Conservation (phyloP, 139 green algal genomes). For the Chlamydomonas applanata region DNA sequence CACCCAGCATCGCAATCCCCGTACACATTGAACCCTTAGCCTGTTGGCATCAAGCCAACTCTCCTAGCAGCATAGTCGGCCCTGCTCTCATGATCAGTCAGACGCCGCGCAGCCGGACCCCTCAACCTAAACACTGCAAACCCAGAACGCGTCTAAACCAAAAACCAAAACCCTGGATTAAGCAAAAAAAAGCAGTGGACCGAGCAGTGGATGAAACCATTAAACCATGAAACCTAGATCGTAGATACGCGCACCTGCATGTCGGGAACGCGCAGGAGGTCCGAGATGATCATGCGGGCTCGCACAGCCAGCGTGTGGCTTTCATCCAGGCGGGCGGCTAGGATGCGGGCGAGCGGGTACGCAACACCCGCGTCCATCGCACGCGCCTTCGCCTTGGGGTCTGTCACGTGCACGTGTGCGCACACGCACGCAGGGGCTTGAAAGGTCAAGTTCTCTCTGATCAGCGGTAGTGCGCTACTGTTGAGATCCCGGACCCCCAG, state of each 20-base stretch:
- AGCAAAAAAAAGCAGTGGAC: not conserved
- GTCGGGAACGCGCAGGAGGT: conserved; percentile 1
- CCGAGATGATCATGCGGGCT: not conserved
- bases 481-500: no score
- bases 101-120: not conserved
- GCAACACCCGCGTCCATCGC: conserved; percentile 7
- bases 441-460: no score
- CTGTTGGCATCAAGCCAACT: not conserved
- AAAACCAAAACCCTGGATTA: no score
- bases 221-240: no score
- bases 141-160: no score
- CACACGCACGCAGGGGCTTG: conserved; percentile 20
- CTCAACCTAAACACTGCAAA: not conserved
- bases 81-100: not conserved
- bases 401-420: not conserved
- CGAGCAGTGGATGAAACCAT: not conserved
- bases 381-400: conserved; percentile 11
- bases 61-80: not conserved
- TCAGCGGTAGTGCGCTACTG: not conserved
- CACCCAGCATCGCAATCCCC: not conserved
- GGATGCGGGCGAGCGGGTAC: not conserved
- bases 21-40: not conserved
- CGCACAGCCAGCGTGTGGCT: conserved; percentile 1
- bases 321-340: conserved; percentile 1
- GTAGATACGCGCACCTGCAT: conserved; percentile 9